phyloP scores from a whole-genome alignment of 1,139 yeast genomes.

The Candida labiduridarum region DNA sequence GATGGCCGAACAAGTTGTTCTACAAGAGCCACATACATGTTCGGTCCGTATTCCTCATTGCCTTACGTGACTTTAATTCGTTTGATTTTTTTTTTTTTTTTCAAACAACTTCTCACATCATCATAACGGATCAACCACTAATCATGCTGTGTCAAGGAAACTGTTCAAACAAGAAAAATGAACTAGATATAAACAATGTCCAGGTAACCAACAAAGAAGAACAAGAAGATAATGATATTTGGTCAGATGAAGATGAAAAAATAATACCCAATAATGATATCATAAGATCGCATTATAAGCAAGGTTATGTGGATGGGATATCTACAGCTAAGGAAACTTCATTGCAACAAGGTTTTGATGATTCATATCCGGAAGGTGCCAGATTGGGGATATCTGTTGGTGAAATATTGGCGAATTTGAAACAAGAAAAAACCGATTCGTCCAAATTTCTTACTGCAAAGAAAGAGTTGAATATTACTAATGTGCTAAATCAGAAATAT shows the following conservation, averaged over 20 bases:
- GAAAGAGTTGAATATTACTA: slow-evolving; percentile 52
- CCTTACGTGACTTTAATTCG: no score
- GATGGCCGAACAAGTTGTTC: no score
- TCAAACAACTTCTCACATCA: no score
- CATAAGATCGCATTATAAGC: slow-evolving; percentile 69
- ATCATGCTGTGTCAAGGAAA: slow-evolving; percentile 8
- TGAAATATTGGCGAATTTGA: slow-evolving; percentile 52
- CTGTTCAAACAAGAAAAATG: slow-evolving; percentile 9
- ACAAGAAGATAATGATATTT: slow-evolving; percentile 29
- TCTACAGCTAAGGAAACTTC: slow-evolving; percentile 68
- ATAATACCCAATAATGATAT: slow-evolving; percentile 35
- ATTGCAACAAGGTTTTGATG: slow-evolving; percentile 80
- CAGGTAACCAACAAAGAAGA: background rate
- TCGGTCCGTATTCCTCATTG: no score
- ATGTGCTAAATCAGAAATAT: slow-evolving; percentile 50
- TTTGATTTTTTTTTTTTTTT: no score
- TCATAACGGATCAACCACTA: no score
- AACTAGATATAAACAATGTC: background rate
- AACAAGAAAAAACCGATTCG: slow-evolving; percentile 11
- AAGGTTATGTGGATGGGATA: slow-evolving; percentile 85
- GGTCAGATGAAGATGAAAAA: slow-evolving; percentile 45
- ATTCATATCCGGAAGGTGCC: slow-evolving; percentile 78
- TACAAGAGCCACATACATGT: no score
- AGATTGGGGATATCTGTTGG: slow-evolving; percentile 69
- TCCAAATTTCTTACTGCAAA: slow-evolving; percentile 37